Evolutionary conservation across 345 rosid species (phyloP).

Genomic region (Populus alba): DNA sequence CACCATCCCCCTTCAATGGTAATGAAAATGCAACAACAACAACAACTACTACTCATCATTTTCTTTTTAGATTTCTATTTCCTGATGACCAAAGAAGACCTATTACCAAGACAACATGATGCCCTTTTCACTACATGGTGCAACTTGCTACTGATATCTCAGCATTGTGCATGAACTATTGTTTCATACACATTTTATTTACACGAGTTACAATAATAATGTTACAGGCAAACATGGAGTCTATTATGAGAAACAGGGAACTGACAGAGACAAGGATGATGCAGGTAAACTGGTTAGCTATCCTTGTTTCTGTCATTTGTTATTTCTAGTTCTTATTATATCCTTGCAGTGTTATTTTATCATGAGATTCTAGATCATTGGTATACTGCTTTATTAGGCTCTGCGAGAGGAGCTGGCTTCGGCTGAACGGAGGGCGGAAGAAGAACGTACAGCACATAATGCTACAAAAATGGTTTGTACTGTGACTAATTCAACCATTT

Average conservation of each 20-base stretch:
- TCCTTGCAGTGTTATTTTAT: constrained; percentile 15
- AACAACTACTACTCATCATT: no score
- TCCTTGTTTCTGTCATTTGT: constrained; percentile 6
- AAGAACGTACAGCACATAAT: constrained; percentile 84
- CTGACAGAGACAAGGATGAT: constrained; percentile 97
- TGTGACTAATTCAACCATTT: constrained; percentile 12
- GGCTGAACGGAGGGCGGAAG: constrained; percentile 91
- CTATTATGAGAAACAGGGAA: constrained; percentile 96
- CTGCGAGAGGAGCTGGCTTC: constrained; percentile 93
- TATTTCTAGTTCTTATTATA: background rate
- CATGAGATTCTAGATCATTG: constrained; percentile 12
- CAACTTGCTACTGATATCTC: background rate
- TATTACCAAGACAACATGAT: no score
- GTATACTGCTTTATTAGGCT: constrained; percentile 51
- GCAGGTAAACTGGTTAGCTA: constrained; percentile 60
- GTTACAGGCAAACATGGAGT: constrained; percentile 81
- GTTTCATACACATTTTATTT: background rate
- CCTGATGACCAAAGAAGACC: background rate
- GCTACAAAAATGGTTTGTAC: constrained; percentile 84
- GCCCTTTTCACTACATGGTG: background rate
- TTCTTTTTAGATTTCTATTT: background rate
- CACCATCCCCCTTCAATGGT: background rate
- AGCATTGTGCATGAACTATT: background rate
- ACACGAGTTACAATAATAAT: no score
- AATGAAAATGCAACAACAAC: background rate